Percentiles rank a stretch among this genome's conserved stretches.
phyloP scores from a whole-genome alignment of 1,284 basidiomycete genomes.

The Ganoderma leucocontextum region DNA sequence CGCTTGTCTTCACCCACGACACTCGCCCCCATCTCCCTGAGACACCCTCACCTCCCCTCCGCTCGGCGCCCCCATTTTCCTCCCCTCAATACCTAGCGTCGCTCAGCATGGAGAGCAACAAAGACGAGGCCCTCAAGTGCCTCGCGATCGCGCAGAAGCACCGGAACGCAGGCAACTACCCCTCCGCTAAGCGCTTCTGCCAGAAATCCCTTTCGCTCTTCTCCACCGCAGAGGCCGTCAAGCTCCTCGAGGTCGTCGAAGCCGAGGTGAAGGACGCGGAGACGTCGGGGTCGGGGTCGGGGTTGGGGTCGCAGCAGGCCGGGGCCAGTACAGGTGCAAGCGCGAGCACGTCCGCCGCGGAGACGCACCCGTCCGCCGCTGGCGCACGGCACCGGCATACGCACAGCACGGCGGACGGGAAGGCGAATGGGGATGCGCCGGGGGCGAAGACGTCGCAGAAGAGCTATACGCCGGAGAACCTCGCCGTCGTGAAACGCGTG shows the following conservation, averaged over 20 bases:
- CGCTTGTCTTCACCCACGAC: constrained; percentile 29
- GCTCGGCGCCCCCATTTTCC: constrained; percentile 10
- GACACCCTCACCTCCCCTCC: constrained; percentile 22
- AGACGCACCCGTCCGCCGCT: constrained; percentile 73
- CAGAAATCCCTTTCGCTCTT: constrained; percentile 90
- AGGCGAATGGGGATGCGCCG: constrained; percentile 48
- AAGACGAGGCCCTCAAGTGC: constrained; percentile 87
- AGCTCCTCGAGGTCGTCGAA: constrained; percentile 73
- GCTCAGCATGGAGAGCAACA: constrained; percentile 83
- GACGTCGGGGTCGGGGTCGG: constrained; percentile 40
- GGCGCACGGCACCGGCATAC: constrained; percentile 70
- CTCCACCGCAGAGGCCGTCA: constrained; percentile 80
- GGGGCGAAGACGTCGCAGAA: constrained; percentile 64
- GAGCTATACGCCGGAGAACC: constrained; percentile 88
- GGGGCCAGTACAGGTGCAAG: constrained; percentile 37
- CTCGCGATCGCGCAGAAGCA: constrained; percentile 82
- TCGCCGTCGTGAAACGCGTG: constrained; percentile 88
- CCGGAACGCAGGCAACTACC: constrained; percentile 72
- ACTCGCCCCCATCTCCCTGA: constrained; percentile 12
- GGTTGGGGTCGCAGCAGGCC: constrained; percentile 40
- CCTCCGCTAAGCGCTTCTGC: constrained; percentile 89
- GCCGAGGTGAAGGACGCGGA: constrained; percentile 45
- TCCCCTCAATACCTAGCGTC: neutral
- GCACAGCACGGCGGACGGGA: constrained; percentile 37
- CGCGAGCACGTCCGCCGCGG: constrained; percentile 57